Evolutionary conservation across 768 basidiomycete genomes (phyloP), one percentile per base, ranked within the genome.

Genomic region (Dacryopinax primogenitus): DNA sequence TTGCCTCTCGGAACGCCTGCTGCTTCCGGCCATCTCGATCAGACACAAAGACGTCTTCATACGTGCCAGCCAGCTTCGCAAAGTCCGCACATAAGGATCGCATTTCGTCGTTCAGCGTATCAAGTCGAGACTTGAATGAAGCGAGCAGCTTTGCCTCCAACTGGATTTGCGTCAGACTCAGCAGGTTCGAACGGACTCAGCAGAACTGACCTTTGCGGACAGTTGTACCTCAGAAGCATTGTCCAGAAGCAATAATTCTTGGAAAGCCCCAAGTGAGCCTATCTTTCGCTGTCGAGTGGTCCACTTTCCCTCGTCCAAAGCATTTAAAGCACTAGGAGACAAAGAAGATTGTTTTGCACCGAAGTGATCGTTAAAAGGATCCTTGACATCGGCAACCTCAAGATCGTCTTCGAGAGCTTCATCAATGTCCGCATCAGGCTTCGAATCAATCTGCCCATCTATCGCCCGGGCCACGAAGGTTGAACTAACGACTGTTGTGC

Each of bases 11-110:
- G 18, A 84, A 78, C 21, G 74, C 73, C 71, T 81, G 81, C 64
- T 86, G 83, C n/a, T 82, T 77, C 15, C 87, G 86, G 62, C 86
- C 76, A n/a, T 83, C 76, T 35, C 84, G 78, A 6, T 83, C 82
- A 23, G 92, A 80, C 32, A 89, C 71, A 71, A 88, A 90, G 21
- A 97, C 70, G 71, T 99, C 95, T 67, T 84, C 79, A 66, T 92
- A 80, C 0, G 84, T 80, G 16, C 75, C 34, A 81, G 84, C 32
- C 89, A 76, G 2, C 79, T 74, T 3, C 84, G 84, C n/a, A 62
- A 68, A 41, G 68, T 72, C 62, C 33, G 70, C 44, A 34, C 69
- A 68, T 32, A 33, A 26, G 23, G 37, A 28, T 35, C 18, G 3
- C 12, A 47, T 51, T 30, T 51, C 34, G 44, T 33, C 32, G 63